Percentiles rank a stretch among this genome's conserved stretches.
phyloP scores from a whole-genome alignment of 495 filamentous ascomycete species.

The Polyplosphaeria fusca region DNA sequence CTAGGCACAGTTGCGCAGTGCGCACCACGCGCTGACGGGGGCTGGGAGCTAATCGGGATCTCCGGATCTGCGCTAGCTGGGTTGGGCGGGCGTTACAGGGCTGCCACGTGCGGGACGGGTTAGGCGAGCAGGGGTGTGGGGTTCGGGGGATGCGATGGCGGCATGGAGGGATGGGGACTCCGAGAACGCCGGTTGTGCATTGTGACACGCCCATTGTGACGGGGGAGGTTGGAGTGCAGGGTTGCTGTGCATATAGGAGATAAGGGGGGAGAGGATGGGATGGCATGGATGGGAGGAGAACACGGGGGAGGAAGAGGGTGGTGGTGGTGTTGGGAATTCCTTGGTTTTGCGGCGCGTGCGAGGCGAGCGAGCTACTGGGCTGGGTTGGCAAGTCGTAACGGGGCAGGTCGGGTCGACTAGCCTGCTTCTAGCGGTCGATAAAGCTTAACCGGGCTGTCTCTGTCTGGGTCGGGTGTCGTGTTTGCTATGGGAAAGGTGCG shows the following conservation, averaged over 20 bases:
- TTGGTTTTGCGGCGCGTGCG: not conserved
- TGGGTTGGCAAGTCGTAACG: too few species aligned
- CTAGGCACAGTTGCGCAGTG: too few species aligned
- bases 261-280: not conserved
- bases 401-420: too few species aligned
- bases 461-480: too few species aligned
- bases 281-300: not conserved
- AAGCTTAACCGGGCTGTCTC: too few species aligned
- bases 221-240: not conserved
- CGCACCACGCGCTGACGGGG: not conserved
- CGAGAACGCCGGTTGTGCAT: not conserved
- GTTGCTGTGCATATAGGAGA: not conserved
- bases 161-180: not conserved
- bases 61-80: not conserved
- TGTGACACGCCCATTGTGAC: not conserved
- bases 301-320: not conserved
- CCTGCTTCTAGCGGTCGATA: too few species aligned
- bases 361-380: too few species aligned
- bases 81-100: not conserved
- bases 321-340: not conserved
- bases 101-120: slow-evolving; percentile 7
- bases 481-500: too few species aligned
- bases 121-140: too few species aligned
- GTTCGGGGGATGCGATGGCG: slow-evolving; percentile 1
- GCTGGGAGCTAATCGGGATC: slow-evolving; percentile 16